These are phyloP conservation scores for Tylopilus plumbeoviolaceoides DNA, from an alignment of 768 basidiomycete genomes.

Conservation along the genomic window DNA sequence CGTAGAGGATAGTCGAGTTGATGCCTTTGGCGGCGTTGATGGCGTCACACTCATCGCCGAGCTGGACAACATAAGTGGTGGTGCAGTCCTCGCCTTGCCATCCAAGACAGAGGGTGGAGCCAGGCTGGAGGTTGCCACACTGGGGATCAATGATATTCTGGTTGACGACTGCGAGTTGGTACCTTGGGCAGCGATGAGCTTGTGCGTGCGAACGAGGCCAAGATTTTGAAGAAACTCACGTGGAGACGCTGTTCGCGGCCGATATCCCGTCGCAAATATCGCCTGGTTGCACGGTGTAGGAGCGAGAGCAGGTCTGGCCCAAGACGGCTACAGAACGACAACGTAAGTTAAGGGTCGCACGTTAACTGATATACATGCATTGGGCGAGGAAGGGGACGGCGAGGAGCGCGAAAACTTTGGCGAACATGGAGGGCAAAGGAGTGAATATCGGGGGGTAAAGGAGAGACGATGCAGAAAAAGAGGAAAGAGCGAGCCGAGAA, in stretches of 20 bases:
- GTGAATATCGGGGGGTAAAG: slow-evolving; percentile 8
- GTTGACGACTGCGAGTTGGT: slow-evolving; percentile 71
- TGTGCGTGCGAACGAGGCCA: background rate
- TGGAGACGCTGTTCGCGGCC: slow-evolving; percentile 55
- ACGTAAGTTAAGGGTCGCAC: slow-evolving; percentile 3
- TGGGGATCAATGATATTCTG: slow-evolving; percentile 39
- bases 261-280: slow-evolving; percentile 75
- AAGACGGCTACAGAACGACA: slow-evolving; percentile 14
- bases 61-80: slow-evolving; percentile 51
- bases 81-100: slow-evolving; percentile 56
- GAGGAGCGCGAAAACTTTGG: slow-evolving; percentile 34
- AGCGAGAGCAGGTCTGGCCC: slow-evolving; percentile 47
- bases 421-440: slow-evolving; percentile 33
- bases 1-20: slow-evolving; percentile 49
- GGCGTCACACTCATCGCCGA: slow-evolving; percentile 56
- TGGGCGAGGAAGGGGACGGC: slow-evolving; percentile 45
- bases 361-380: slow-evolving; percentile 28
- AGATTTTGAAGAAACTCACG: slow-evolving; percentile 52
- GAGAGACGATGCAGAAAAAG: slow-evolving; percentile 13
- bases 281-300: slow-evolving; percentile 54
- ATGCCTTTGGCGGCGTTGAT: slow-evolving; percentile 39
- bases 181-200: slow-evolving; percentile 39
- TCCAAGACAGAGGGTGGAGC: slow-evolving; percentile 59
- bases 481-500: background rate
- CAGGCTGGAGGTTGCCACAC: slow-evolving; percentile 59